Evolutionary conservation across 225 moss, liverwort and hornwort species (phyloP).

Genomic region (Marchantia polymorpha): DNA sequence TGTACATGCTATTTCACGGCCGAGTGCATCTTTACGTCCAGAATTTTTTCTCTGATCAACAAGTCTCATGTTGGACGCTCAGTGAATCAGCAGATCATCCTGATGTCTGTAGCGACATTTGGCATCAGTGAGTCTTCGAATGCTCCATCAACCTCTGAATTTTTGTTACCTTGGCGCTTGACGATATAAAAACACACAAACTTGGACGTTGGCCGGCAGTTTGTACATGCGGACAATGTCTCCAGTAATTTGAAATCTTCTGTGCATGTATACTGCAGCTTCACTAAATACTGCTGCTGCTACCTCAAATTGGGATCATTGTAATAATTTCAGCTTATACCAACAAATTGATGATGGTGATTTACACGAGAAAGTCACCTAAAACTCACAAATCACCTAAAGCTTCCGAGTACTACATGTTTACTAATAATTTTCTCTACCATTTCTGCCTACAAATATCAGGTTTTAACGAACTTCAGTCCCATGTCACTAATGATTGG

Average conservation of each 20-base stretch:
- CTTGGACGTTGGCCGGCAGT: not conserved
- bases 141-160: not conserved
- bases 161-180: not conserved
- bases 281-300: not conserved
- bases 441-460: not conserved
- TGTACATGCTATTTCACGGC: not conserved
- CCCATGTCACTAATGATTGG: not conserved
- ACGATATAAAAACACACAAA: not conserved
- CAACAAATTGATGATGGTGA: not conserved
- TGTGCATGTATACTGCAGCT: not conserved
- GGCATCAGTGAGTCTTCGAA: constrained; percentile 55
- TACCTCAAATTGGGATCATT: not conserved
- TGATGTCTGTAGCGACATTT: constrained; percentile 55
- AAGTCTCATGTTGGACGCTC: constrained; percentile 68
- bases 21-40: constrained; percentile 26
- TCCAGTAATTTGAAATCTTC: not conserved
- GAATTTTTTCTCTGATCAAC: constrained; percentile 57
- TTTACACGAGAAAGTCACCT: not conserved
- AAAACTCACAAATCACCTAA: not conserved
- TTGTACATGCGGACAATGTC: not conserved
- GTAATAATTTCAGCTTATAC: not conserved
- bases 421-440: no score
- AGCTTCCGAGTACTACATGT: not conserved
- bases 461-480: not conserved
- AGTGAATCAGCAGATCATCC: constrained; percentile 60